A percentile compares a stretch with the other conserved stretches of the same genome.
phyloP scores from a whole-genome alignment of 1,139 yeast genomes.

The Meyerozyma smithsonii region DNA sequence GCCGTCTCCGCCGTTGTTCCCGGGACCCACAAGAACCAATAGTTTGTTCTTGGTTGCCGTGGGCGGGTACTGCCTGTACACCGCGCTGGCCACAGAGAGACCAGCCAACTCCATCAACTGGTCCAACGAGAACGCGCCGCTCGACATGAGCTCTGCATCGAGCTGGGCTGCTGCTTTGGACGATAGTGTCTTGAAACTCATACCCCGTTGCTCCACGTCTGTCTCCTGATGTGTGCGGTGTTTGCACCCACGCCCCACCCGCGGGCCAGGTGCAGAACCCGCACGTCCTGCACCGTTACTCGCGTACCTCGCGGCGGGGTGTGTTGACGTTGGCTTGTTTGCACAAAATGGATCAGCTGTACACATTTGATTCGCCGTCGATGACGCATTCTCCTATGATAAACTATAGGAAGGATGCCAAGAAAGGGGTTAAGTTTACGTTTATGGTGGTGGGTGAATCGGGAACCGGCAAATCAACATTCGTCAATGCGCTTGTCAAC shows the following conservation, averaged over 20 bases:
- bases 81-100: slow-evolving; percentile 85
- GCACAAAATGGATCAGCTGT: slow-evolving; percentile 22
- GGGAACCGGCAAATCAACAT: slow-evolving; percentile 26
- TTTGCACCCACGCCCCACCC: too few species aligned
- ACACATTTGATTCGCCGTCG: slow-evolving; percentile 32
- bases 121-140: slow-evolving; percentile 80
- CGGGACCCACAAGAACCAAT: slow-evolving; percentile 84
- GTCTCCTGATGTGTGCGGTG: too few species aligned
- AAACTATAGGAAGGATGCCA: slow-evolving; percentile 63
- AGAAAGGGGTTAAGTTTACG: slow-evolving; percentile 74
- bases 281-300: background rate
- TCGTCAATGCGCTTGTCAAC: slow-evolving; percentile 51
- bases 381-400: slow-evolving; percentile 40
- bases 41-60: slow-evolving; percentile 34
- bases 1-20: slow-evolving; percentile 97
- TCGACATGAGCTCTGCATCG: slow-evolving; percentile 83
- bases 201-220: too few species aligned
- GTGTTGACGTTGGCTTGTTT: background rate
- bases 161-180: slow-evolving; percentile 73
- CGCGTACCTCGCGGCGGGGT: background rate
- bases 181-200: slow-evolving; percentile 35
- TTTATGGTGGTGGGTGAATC: slow-evolving; percentile 26
- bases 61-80: slow-evolving; percentile 64
- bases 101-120: slow-evolving; percentile 89
- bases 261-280: background rate